Evolutionary conservation across 192 early-diverging fungal genomes (phyloP), one percentile per base, ranked within the genome.

Genomic region (Lunasporangiospora selenospora): DNA sequence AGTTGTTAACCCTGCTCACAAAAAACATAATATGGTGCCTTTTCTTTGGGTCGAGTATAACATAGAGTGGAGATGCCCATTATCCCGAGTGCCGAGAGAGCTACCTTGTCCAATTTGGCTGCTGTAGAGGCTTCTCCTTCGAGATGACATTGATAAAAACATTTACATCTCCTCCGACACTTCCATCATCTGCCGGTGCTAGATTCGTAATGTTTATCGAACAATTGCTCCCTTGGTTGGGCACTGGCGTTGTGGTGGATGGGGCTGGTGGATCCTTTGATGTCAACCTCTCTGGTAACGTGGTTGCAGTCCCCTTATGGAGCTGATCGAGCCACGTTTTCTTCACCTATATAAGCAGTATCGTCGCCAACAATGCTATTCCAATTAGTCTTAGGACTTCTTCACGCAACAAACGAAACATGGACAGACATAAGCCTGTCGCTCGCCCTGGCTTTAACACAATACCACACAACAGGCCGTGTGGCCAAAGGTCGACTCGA

Each of bases 381-480:
- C n/a, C n/a, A n/a, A n/a, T n/a, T n/a, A n/a, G n/a, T n/a, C n/a
- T 47, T 6, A 27, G 15, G 4, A 24, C 5, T 47, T 47, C 38
- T 19, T 34, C 32, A 31, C 13, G 38, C 1, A 23, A 45, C 18
- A 32, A 33, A 2, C 18, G 24, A 40, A 18, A 58, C 15, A 23
- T 29, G 8, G 24, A 19, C 16, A 27, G n/a, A n/a, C n/a, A n/a
- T n/a, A n/a, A n/a, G n/a, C n/a, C n/a, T n/a, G n/a, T n/a, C n/a
- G n/a, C n/a, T n/a, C n/a, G n/a, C n/a, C n/a, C n/a, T n/a, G n/a
- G n/a, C n/a, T n/a, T n/a, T n/a, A n/a, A n/a, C n/a, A n/a, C n/a
- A n/a, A 13, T 82, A 83, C 84, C 59, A 86, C 79, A 50, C 82
- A 82, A 56, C 85, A 86, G 0, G 81, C 82, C 12, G 77, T 79